Evolutionary conservation across 108 stramenopile genomes (phyloP).

Genomic region (Nitzschia palea): DNA sequence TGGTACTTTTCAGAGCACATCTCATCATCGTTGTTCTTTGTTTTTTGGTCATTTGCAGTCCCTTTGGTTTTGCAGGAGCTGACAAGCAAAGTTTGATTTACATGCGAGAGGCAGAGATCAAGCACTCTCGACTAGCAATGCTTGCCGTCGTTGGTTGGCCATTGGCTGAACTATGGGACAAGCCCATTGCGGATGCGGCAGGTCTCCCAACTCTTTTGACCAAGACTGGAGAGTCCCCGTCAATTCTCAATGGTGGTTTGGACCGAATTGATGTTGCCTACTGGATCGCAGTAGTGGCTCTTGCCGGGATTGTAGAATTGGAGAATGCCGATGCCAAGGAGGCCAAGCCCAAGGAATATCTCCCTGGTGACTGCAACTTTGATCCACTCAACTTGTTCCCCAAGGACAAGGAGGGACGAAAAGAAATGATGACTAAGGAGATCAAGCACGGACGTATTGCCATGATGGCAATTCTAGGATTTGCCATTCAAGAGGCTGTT

Average conservation of each 20-base stretch:
- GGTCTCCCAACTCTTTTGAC: slow-evolving; percentile 66
- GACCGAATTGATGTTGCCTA: slow-evolving; percentile 81
- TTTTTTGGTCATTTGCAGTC: slow-evolving; percentile 33
- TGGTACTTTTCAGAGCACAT: too few species aligned
- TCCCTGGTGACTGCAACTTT: slow-evolving; percentile 80
- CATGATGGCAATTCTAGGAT: slow-evolving; percentile 90
- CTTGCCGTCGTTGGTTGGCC: slow-evolving; percentile 89
- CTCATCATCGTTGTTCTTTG: not conserved
- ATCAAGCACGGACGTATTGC: slow-evolving; percentile 89
- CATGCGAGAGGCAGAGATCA: slow-evolving; percentile 88
- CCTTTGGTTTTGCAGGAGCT: slow-evolving; percentile 70
- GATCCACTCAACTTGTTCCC: slow-evolving; percentile 74
- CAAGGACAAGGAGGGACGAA: slow-evolving; percentile 57
- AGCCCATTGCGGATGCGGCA: slow-evolving; percentile 53
- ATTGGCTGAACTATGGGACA: slow-evolving; percentile 78
- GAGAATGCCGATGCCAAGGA: slow-evolving; percentile 65
- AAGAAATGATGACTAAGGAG: slow-evolving; percentile 75
- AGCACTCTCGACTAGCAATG: slow-evolving; percentile 88
- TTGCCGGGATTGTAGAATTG: slow-evolving; percentile 67
- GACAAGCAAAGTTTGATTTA: slow-evolving; percentile 65
- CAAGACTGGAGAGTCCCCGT: slow-evolving; percentile 69
- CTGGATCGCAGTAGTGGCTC: slow-evolving; percentile 57
- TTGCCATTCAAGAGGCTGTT: slow-evolving; percentile 86
- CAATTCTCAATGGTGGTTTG: slow-evolving; percentile 87
- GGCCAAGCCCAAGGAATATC: slow-evolving; percentile 58